Evolutionary conservation across 169 alveolate genomes (phyloP).

Genomic region (Cryptosporidium viatorum): DNA sequence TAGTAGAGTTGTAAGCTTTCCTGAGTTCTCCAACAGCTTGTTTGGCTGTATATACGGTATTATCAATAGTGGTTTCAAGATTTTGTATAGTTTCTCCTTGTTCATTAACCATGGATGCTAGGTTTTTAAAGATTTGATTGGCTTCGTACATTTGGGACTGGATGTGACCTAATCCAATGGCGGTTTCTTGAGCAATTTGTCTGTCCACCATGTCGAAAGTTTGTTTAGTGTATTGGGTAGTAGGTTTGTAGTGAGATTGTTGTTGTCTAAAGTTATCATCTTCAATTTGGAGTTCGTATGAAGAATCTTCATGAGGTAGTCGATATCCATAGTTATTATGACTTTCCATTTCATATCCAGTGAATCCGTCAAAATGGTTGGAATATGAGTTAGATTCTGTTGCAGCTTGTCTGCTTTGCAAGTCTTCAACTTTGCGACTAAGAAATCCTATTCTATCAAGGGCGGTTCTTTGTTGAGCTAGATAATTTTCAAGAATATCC

Average conservation of each 20-base stretch:
- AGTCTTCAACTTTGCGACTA: constrained; percentile 13
- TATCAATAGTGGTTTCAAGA: constrained; percentile 52
- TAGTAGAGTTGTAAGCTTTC: constrained; percentile 54
- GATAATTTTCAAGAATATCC: constrained; percentile 1
- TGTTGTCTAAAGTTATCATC: constrained; percentile 2
- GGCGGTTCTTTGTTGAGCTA: background rate
- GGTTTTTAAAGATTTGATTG: constrained; percentile 28
- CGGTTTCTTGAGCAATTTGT: constrained; percentile 72
- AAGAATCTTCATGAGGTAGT: background rate
- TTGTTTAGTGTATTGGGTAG: background rate
- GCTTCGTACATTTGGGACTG: constrained; percentile 66
- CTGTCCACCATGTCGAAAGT: constrained; percentile 11
- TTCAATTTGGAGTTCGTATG: constrained; percentile 2
- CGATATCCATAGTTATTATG: background rate
- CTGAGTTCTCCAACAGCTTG: constrained; percentile 48
- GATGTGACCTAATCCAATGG: constrained; percentile 20
- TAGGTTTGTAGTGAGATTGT: background rate
- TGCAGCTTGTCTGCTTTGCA: background rate
- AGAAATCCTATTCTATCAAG: constrained; percentile 2
- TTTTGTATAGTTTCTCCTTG: constrained; percentile 69
- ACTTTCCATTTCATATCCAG: background rate
- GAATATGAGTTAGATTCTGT: background rate
- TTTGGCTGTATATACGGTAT: constrained; percentile 41
- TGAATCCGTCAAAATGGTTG: background rate
- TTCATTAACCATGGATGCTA: constrained; percentile 63